Percentiles rank a stretch among this genome's conserved stretches.
phyloP scores from a whole-genome alignment of 2,329 filamentous ascomycete genomes.

The Hypoxylon sp. region DNA sequence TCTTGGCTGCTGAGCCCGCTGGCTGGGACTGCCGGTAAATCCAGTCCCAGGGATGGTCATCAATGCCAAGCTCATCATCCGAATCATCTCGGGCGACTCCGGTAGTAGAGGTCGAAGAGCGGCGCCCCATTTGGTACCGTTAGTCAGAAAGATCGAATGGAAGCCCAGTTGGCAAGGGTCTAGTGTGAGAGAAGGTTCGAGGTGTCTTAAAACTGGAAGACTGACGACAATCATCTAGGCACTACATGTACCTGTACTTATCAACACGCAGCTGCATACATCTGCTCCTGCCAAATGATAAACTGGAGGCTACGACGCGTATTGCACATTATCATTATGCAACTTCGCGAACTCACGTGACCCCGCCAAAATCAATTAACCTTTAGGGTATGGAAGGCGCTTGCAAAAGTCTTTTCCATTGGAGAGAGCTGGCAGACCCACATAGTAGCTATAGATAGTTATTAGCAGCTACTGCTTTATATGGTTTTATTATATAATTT shows the following conservation, averaged over 20 bases:
- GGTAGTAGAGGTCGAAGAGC: slow-evolving; percentile 57
- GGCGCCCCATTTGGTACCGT: slow-evolving; percentile 31
- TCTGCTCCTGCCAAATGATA: neutral
- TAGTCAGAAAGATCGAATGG: neutral
- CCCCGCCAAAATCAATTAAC: neutral
- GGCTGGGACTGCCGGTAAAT: slow-evolving; percentile 66
- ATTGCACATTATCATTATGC: neutral
- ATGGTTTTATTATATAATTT: too few species aligned
- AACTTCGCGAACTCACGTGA: slow-evolving; percentile 24
- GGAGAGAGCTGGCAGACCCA: too few species aligned
- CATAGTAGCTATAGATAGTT: too few species aligned
- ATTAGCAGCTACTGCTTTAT: too few species aligned
- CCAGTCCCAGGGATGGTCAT: slow-evolving; percentile 84
- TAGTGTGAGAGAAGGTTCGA: neutral
- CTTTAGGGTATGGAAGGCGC: too few species aligned
- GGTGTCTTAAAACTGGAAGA: too few species aligned
- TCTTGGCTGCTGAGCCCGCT: slow-evolving; percentile 39
- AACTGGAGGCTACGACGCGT: neutral
- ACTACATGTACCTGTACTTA: too few species aligned
- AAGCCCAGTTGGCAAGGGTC: neutral
- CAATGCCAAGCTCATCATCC: slow-evolving; percentile 84
- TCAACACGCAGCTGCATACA: too few species aligned
- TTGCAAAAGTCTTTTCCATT: too few species aligned
- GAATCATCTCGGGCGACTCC: slow-evolving; percentile 82
- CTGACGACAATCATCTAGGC: too few species aligned